Base-by-base conservation (phyloP, 2,329 filamentous ascomycete species). In the Colletotrichum falcatum region DNA sequence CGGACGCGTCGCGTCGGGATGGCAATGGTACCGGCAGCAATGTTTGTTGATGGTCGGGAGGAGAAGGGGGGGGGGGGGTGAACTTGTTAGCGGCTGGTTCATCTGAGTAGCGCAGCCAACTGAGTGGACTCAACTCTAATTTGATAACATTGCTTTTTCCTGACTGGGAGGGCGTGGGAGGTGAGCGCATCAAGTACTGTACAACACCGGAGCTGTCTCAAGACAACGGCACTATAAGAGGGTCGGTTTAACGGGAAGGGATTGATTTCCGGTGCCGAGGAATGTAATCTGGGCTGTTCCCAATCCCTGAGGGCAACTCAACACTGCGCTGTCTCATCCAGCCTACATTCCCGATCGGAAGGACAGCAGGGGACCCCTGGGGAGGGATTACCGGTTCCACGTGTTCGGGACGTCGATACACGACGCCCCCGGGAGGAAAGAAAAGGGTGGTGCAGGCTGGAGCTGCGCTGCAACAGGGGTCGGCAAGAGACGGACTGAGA, bases 261-360 rank as follows among this genome's bases (percentile, higher is more conserved):
- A 12, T 33, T 44, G 18, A 16, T 2, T 37, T 51, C 37, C 39
- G 39, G n/a, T 26, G 37, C 58, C 58, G 64, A 68, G 58, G 64
- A 70, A 62, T 67, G 67, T 16, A 33, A 70, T 67, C 59, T 67
- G 67, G 67, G 67, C 63, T 67, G 64, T 61, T 66, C n/a, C 33
- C 44, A 67, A 70, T 63, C 67, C 67, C 53, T 62, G 67, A 63
- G 35, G 64, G 67, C 67, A 28, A 70, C 58, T 67, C 64, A 70
- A 59, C 67, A 63, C 64, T 20, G 20, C 53, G 30, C 30, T 70
- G 67, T 70, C 67, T 70, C 58, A 67, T 67, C 64, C 62, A 65
- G 46, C 64, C 56, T 70, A 44, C 64, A 65, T 59, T 62, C 58
- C 51, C 64, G 67, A 67, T 70, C 64, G 30, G 23, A 59, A 46